phyloP scores from a whole-genome alignment of 805 yeast genomes.

The Candida morakotiae region DNA sequence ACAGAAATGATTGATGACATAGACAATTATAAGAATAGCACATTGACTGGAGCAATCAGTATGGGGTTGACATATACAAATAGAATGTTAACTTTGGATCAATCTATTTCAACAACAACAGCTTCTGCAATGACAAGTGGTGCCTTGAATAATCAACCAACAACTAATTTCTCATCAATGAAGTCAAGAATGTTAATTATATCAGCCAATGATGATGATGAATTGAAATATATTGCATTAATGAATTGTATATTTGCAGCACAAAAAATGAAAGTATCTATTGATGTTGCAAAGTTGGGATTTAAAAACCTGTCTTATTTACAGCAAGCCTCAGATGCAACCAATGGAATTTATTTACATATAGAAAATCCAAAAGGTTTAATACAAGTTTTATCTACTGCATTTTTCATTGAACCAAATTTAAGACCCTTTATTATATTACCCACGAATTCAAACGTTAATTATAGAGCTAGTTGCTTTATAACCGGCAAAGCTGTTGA shows the following conservation, averaged over 20 bases:
- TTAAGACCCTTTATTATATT: conserved; percentile 70
- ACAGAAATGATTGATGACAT: conserved; percentile 17
- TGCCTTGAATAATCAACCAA: conserved; percentile 10
- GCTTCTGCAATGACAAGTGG: conserved; percentile 39
- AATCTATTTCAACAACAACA: conserved; percentile 39
- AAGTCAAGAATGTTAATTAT: conserved; percentile 45
- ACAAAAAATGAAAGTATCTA: conserved; percentile 83
- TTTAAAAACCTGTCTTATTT: conserved; percentile 60
- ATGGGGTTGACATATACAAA: conserved; percentile 79
- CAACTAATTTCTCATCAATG: conserved; percentile 17
- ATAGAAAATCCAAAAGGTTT: conserved; percentile 70
- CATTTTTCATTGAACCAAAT: conserved; percentile 83
- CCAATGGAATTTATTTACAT: conserved; percentile 80
- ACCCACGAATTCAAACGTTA: conserved; percentile 82
- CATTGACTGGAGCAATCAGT: conserved; percentile 72
- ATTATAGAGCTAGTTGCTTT: conserved; percentile 93
- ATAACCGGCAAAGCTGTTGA: conserved; percentile 88
- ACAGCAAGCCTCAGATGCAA: conserved; percentile 95
- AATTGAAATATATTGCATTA: conserved; percentile 81
- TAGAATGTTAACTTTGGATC: conserved; percentile 51
- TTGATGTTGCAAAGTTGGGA: conserved; percentile 85
- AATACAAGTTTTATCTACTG: conserved; percentile 75
- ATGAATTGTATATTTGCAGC: conserved; percentile 97
- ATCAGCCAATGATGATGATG: conserved; percentile 71
- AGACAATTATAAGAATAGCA: conserved; percentile 27